These are phyloP conservation scores for Globisporangium nodosum DNA, from an alignment of 352 stramenopile species.

Conservation along the genomic window DNA sequence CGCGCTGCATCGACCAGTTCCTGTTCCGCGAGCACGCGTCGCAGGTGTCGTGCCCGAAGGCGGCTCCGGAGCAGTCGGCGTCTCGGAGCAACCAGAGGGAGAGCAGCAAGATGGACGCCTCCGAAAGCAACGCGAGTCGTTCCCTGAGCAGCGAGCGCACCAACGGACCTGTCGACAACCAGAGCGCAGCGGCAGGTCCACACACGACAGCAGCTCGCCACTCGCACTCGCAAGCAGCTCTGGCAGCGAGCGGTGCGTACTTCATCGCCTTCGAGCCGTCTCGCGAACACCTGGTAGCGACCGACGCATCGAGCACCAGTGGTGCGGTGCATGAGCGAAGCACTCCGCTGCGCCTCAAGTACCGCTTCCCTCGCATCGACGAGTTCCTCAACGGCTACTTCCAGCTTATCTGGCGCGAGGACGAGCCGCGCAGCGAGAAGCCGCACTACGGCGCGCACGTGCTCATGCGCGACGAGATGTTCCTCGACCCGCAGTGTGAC, in stretches of 20 bases:
- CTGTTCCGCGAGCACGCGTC: conserved; percentile 9
- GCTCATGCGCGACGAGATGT: conserved; percentile 36
- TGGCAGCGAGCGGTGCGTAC: conserved; percentile 13
- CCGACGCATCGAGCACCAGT: conserved; percentile 14
- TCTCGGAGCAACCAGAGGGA: neutral
- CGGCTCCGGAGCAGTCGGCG: neutral
- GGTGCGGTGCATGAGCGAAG: conserved; percentile 39
- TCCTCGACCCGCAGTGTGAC: conserved; percentile 21
- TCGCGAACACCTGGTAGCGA: conserved; percentile 27
- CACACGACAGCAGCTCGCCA: neutral
- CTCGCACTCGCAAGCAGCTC: neutral
- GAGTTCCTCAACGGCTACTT: conserved; percentile 54
- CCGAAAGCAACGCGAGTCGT: neutral
- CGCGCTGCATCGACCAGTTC: conserved; percentile 12
- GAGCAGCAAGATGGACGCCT: neutral
- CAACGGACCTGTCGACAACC: neutral
- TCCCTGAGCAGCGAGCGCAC: neutral
- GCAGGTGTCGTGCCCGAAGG: neutral
- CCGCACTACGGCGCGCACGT: conserved; percentile 41
- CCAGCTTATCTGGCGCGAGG: conserved; percentile 54
- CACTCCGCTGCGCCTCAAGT: conserved; percentile 33
- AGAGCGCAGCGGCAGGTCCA: conserved; percentile 5
- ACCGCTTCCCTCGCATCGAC: conserved; percentile 34
- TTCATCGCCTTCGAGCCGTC: conserved; percentile 38
- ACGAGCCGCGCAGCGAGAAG: conserved; percentile 44